Conservation (phyloP, 768 basidiomycete genomes). For the Hortiboletus flavorubellus region DNA sequence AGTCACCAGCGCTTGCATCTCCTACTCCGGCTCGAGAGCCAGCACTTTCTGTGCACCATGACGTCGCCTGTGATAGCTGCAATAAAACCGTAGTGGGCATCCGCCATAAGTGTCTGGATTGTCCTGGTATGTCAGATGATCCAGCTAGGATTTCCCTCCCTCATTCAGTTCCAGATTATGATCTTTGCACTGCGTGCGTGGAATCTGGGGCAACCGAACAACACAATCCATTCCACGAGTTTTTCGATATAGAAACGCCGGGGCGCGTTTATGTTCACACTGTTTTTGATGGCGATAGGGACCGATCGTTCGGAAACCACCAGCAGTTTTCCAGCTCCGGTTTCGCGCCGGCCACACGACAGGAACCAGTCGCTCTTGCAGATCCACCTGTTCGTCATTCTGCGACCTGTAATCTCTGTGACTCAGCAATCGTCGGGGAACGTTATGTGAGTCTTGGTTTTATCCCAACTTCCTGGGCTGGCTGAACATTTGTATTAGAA, state of each 20-base stretch:
- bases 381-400: conserved; percentile 44
- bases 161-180: conserved; percentile 52
- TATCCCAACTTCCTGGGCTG: background rate
- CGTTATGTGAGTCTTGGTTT: conserved; percentile 57
- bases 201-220: conserved; percentile 43
- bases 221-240: conserved; percentile 66
- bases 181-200: conserved; percentile 64
- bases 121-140: conserved; percentile 46
- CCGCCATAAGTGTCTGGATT: conserved; percentile 80
- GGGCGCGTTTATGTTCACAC: conserved; percentile 65
- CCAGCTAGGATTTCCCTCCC: background rate
- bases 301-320: conserved; percentile 26
- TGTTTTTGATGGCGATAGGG: conserved; percentile 34
- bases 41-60: conserved; percentile 42
- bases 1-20: background rate
- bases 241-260: conserved; percentile 65
- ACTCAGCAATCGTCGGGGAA: conserved; percentile 61
- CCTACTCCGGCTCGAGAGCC: background rate
- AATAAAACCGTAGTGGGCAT: conserved; percentile 53
- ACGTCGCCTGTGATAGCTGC: conserved; percentile 69
- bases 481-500: conserved; percentile 46
- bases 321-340: conserved; percentile 1
- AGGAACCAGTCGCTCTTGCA: background rate
- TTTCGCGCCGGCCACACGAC: background rate
- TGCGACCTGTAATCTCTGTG: conserved; percentile 77